Evolutionary conservation across 179 eudicot species (phyloP).

Genomic region (Amaranthus tricolor): DNA sequence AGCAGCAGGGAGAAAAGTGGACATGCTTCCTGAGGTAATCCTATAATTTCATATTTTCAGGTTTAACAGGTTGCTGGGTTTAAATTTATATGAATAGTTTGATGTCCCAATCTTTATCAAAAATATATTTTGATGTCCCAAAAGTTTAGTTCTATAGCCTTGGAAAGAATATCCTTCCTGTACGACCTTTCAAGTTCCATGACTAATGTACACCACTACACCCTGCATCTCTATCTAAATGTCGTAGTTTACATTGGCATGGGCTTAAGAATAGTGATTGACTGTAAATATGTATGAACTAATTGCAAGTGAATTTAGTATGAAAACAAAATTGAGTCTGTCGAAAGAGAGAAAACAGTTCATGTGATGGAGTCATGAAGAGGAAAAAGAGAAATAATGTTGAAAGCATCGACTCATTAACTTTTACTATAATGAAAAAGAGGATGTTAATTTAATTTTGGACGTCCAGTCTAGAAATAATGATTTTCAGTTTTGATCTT

Average conservation of each 20-base stretch:
- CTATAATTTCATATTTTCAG: neutral
- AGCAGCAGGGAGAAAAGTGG: slow-evolving; percentile 81
- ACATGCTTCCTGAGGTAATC: slow-evolving; percentile 83
- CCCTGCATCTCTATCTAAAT: neutral
- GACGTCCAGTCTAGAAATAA: neutral
- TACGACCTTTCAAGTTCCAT: neutral
- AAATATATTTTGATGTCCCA: neutral
- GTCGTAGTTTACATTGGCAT: too few relatives aligned
- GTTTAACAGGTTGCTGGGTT: too few relatives aligned
- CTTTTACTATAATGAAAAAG: too few relatives aligned
- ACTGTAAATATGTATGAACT: too few relatives aligned
- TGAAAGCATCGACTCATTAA: too few relatives aligned
- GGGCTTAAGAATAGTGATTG: too few relatives aligned
- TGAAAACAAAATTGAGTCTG: neutral
- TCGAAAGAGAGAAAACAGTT: neutral
- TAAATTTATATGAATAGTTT: neutral
- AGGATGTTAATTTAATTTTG: neutral
- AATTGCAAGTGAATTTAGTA: neutral
- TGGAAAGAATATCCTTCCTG: neutral
- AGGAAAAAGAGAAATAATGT: too few relatives aligned
- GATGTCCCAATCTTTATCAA: too few relatives aligned
- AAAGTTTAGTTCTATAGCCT: neutral
- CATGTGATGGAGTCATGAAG: neutral
- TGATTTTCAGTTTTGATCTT: neutral
- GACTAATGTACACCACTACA: neutral